Conservation (phyloP, 441 rosid genomes). For the Populus tomentosa region DNA sequence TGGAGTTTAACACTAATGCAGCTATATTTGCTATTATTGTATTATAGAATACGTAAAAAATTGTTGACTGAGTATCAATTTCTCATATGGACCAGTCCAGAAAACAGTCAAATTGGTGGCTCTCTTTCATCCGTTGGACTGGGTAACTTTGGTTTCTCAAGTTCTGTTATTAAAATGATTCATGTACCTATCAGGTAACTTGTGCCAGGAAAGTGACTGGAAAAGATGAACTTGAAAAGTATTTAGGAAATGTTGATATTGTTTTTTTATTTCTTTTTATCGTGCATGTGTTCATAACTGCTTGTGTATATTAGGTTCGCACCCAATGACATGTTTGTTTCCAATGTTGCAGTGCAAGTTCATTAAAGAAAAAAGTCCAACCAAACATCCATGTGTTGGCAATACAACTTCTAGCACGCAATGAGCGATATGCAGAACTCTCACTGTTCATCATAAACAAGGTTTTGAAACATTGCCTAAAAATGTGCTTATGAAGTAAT, state of each 20-base stretch:
- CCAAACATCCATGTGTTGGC: constrained; percentile 69
- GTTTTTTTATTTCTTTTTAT: not conserved
- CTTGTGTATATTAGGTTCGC: not conserved
- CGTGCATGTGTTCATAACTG: not conserved
- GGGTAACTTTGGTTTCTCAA: not conserved
- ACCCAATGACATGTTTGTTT: constrained; percentile 8
- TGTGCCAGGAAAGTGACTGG: not conserved
- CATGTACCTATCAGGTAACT: not conserved
- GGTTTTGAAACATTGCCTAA: constrained; percentile 36
- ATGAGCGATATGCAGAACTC: constrained; percentile 74
- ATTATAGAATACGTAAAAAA: not conserved
- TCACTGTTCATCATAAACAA: constrained; percentile 70
- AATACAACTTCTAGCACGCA: constrained; percentile 65
- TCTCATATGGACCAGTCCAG: not conserved
- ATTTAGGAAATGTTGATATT: not conserved
- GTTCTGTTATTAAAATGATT: not conserved
- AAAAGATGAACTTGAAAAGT: not conserved
- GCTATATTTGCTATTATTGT: not conserved
- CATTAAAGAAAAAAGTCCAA: constrained; percentile 75
- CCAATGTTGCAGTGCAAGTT: constrained; percentile 53
- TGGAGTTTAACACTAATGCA: not conserved
- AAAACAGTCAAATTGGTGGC: constrained; percentile 1
- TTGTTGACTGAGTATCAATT: not conserved
- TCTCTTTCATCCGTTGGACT: not conserved
- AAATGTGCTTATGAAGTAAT: not conserved